Percentiles rank a stretch among this genome's conserved stretches.
phyloP scores from a whole-genome alignment of 2,329 filamentous ascomycete species.

The Talaromyces sp. region DNA sequence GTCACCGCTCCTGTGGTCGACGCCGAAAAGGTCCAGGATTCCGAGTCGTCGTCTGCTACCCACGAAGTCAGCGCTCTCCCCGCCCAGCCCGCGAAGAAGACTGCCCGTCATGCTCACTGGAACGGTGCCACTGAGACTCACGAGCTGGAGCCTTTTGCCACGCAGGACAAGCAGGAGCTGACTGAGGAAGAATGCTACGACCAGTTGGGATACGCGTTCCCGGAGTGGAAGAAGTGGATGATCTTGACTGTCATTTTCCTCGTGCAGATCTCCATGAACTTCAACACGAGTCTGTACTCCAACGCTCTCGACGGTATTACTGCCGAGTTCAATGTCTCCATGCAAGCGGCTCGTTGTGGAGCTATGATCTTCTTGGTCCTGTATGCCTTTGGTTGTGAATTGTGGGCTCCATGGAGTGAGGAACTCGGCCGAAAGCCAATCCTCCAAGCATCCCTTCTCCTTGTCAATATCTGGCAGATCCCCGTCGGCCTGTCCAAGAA shows the following conservation, averaged over 20 bases:
- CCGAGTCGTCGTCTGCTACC: constrained; percentile 28
- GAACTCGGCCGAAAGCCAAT: constrained; percentile 74
- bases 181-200: constrained; percentile 59
- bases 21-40: constrained; percentile 23
- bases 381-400: constrained; percentile 81
- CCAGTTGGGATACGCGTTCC: constrained; percentile 60
- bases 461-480: constrained; percentile 74
- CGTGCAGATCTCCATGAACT: constrained; percentile 73
- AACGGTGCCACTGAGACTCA: constrained; percentile 15
- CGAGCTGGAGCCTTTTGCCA: constrained; percentile 19
- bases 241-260: constrained; percentile 69
- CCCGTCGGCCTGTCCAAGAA: constrained; percentile 69
- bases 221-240: constrained; percentile 63
- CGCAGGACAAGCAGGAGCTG: constrained; percentile 30
- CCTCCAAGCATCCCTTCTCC: constrained; percentile 64
- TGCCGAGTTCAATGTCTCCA: constrained; percentile 62
- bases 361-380: constrained; percentile 73
- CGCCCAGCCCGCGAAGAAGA: constrained; percentile 8
- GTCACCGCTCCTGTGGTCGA: not conserved
- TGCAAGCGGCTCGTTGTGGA: constrained; percentile 65
- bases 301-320: constrained; percentile 63
- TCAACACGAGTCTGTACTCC: constrained; percentile 70
- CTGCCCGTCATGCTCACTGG: constrained; percentile 16
- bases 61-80: constrained; percentile 18
- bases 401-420: constrained; percentile 85